A percentile compares a stretch with the other conserved stretches of the same genome.
Evolutionary conservation across 306 rosid genomes (phyloP).

Genomic region (Malus sieversii): DNA sequence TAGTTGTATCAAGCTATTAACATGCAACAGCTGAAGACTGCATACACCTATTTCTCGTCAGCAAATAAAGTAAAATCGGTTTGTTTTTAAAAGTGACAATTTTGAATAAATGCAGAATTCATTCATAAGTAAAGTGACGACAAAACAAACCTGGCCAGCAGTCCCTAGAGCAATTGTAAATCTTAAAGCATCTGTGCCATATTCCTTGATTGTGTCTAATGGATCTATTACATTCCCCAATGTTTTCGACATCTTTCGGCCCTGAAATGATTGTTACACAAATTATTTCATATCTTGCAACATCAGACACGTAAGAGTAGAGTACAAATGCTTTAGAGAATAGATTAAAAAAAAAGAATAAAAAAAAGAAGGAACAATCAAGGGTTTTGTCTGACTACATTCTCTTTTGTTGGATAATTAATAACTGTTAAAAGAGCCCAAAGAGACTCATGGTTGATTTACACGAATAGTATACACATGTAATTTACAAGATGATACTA

Average conservation of each 20-base stretch:
- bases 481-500: not conserved
- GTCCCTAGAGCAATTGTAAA: conserved; percentile 93
- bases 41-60: not conserved
- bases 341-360: not conserved
- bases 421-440: too few species aligned
- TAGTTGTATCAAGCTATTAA: not conserved
- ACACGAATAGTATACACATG: too few species aligned
- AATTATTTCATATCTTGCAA: not conserved
- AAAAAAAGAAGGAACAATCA: not conserved
- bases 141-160: conserved; percentile 84
- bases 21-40: conserved; percentile 8
- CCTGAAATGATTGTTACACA: conserved; percentile 40
- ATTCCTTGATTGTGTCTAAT: conserved; percentile 77
- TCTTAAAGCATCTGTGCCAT: conserved; percentile 92
- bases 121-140: not conserved
- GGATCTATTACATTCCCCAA: conserved; percentile 92
- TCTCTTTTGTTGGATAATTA: not conserved
- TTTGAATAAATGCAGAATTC: not conserved
- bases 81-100: not conserved
- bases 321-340: not conserved
- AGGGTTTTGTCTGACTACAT: not conserved
- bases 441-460: too few species aligned
- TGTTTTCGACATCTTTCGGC: conserved; percentile 93
- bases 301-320: not conserved
- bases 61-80: not conserved